Conservation (phyloP, 352 stramenopile species). For the Globisporangium okanoganense region DNA sequence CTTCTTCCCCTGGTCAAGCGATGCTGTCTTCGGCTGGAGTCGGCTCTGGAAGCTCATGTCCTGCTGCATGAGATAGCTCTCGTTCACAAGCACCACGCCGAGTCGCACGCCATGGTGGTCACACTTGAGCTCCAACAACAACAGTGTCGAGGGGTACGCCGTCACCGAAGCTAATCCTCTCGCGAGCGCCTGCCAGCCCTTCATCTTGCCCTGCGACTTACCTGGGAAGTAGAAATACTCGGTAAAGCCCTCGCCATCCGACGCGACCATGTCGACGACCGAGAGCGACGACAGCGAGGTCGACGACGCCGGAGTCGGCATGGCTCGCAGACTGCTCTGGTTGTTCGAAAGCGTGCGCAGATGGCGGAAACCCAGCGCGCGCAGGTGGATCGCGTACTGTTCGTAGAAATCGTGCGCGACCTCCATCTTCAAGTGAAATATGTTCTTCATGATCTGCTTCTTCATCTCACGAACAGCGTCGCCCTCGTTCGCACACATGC, state of each 20-base stretch:
- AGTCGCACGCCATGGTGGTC: constrained; percentile 68
- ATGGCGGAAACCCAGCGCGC: constrained; percentile 59
- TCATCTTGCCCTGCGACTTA: constrained; percentile 23
- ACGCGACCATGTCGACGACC: constrained; percentile 26
- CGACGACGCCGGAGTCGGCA: background rate
- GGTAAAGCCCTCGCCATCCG: constrained; percentile 48
- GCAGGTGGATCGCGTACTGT: constrained; percentile 59
- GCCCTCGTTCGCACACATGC: constrained; percentile 61
- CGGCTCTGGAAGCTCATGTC: constrained; percentile 53
- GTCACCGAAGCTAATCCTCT: constrained; percentile 8
- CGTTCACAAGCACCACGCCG: constrained; percentile 53
- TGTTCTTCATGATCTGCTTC: constrained; percentile 66
- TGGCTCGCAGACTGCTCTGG: constrained; percentile 7
- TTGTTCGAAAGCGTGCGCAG: constrained; percentile 37
- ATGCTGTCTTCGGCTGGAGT: constrained; percentile 3
- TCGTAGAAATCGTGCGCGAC: constrained; percentile 72
- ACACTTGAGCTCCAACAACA: constrained; percentile 72
- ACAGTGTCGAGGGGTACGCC: constrained; percentile 22
- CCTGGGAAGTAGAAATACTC: constrained; percentile 64
- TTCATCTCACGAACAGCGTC: constrained; percentile 62
- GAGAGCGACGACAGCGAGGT: constrained; percentile 20
- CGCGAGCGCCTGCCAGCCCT: constrained; percentile 20
- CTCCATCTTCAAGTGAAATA: constrained; percentile 62
- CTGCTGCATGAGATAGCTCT: constrained; percentile 61
- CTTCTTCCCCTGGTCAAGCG: constrained; percentile 12